A percentile compares a stretch with the other conserved stretches of the same genome.
Conservation (phyloP, 2,329 filamentous ascomycete species). For the Rutstroemia sydowiana region DNA sequence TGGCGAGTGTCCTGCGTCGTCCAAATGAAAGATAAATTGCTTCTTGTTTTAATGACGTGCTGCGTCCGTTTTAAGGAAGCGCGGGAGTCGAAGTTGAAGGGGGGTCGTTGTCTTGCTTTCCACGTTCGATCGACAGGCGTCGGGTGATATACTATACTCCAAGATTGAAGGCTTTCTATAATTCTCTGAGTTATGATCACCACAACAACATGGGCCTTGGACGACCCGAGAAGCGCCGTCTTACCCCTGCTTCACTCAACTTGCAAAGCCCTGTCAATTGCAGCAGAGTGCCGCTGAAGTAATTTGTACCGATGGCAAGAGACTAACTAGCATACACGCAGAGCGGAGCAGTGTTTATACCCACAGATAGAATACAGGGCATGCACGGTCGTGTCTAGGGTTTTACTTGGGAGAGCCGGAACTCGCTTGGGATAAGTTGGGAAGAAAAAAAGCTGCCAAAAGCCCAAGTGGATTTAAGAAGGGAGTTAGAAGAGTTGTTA, state of each 20-base stretch:
- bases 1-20: conserved; percentile 25
- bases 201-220: conserved; percentile 25
- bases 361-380: conserved; percentile 17
- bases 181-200: conserved; percentile 26
- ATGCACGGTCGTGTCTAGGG: conserved; percentile 18
- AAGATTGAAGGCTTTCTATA: conserved; percentile 26
- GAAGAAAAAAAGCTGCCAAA: conserved; percentile 4
- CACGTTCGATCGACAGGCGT: conserved; percentile 27
- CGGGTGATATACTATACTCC: conserved; percentile 25
- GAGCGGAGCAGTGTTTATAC: conserved; percentile 17
- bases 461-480: conserved; percentile 11
- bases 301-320: conserved; percentile 17
- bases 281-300: conserved; percentile 21
- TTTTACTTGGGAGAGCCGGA: conserved; percentile 11
- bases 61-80: conserved; percentile 20
- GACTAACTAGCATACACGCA: conserved; percentile 13
- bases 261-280: conserved; percentile 18
- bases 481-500: conserved; percentile 4
- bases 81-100: conserved; percentile 18
- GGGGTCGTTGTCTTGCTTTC: conserved; percentile 24
- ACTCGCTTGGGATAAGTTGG: conserved; percentile 12
- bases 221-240: conserved; percentile 27
- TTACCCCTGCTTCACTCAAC: conserved; percentile 20
- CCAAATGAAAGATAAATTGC: conserved; percentile 29
- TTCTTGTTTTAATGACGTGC: conserved; percentile 28